Conservation (phyloP, 768 basidiomycete genomes). For the Mycena kentingensis region DNA sequence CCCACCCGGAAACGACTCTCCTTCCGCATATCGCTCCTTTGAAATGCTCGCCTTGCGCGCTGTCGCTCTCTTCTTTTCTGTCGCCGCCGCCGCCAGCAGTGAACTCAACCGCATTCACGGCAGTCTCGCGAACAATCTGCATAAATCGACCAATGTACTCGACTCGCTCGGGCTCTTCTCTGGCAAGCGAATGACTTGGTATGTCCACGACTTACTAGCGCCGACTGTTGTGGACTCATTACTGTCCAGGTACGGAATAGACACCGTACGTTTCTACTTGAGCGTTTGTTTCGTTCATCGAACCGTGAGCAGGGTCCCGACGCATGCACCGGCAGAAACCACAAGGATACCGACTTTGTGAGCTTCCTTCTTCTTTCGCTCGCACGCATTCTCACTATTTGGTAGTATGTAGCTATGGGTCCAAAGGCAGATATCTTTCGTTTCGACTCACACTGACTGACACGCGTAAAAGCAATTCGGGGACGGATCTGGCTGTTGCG, state of each 20-base stretch:
- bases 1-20: too few species aligned
- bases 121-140: constrained; percentile 1
- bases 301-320: neutral
- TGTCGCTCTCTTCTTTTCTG: constrained; percentile 12
- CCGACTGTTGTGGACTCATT: neutral
- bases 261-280: neutral
- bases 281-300: too few species aligned
- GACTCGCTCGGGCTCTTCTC: constrained; percentile 1
- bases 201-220: constrained; percentile 14
- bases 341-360: constrained; percentile 16
- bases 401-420: constrained; percentile 19
- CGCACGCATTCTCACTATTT: neutral
- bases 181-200: constrained; percentile 12
- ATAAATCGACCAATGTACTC: neutral
- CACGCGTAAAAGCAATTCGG: constrained; percentile 12
- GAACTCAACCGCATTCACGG: constrained; percentile 1
- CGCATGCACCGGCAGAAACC: constrained; percentile 17
- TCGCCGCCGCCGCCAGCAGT: constrained; percentile 4
- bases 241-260: neutral
- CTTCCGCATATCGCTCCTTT: constrained; percentile 3
- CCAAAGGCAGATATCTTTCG: constrained; percentile 3
- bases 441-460: neutral
- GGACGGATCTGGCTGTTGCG: constrained; percentile 15
- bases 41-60: constrained; percentile 9
- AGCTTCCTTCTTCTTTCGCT: neutral